These are phyloP conservation scores for Nicotiana obtusifolia DNA, from an alignment of 257 asterid genomes.

Conservation along the genomic window DNA sequence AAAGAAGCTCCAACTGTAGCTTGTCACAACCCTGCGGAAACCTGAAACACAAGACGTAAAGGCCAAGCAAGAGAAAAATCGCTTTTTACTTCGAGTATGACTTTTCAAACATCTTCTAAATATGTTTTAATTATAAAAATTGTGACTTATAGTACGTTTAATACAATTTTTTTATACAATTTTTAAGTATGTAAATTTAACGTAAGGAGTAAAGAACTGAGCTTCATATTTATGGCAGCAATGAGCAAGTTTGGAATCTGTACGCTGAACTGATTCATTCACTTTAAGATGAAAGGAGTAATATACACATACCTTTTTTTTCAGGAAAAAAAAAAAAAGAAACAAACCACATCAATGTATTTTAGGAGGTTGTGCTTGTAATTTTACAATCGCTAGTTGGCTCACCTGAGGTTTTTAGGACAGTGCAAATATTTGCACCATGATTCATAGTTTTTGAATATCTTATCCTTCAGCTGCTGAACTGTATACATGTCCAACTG, in stretches of 20 bases:
- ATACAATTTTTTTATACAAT: not conserved
- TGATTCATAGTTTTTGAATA: constrained; percentile 74
- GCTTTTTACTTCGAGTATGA: not conserved
- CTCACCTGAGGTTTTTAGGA: constrained; percentile 68
- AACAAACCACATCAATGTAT: not conserved
- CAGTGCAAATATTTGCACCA: constrained; percentile 88
- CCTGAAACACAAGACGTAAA: constrained; percentile 35
- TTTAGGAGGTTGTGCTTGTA: not conserved
- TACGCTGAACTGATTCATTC: not conserved
- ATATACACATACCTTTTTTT: not conserved
- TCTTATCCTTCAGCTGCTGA: constrained; percentile 55
- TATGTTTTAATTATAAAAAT: not conserved
- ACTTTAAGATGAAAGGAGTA: not conserved
- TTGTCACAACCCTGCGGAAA: constrained; percentile 47
- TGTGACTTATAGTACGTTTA: not conserved
- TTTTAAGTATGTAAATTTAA: not conserved
- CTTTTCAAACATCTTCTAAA: not conserved
- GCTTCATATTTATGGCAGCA: not conserved
- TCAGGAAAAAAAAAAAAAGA: not conserved
- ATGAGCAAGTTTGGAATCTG: not conserved
- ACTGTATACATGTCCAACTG: constrained; percentile 69
- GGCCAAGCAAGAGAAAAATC: constrained; percentile 3
- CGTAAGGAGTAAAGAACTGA: not conserved
- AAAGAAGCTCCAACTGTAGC: constrained; percentile 87
- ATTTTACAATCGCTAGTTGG: constrained; percentile 15